phyloP scores from a whole-genome alignment of 768 basidiomycete genomes.

The Mrakia gelida region DNA sequence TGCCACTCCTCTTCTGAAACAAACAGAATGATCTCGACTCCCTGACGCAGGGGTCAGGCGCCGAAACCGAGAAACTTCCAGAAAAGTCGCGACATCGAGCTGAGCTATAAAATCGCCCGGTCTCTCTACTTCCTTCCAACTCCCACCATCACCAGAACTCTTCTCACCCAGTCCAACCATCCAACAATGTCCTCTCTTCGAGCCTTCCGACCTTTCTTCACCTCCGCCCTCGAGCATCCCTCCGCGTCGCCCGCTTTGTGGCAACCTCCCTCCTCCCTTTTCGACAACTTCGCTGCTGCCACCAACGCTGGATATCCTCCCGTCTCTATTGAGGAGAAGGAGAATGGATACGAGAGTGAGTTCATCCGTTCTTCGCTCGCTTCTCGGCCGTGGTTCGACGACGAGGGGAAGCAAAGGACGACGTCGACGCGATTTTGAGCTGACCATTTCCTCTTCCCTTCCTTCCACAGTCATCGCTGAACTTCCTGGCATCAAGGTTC shows the following conservation, averaged over 20 bases:
- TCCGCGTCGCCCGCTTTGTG: neutral
- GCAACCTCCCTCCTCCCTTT: neutral
- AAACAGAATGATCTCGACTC: too few species aligned
- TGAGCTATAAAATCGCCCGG: too few species aligned
- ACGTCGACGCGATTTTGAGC: neutral
- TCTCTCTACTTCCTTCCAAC: too few species aligned
- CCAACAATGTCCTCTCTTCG: constrained; percentile 8
- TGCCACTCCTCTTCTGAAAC: too few species aligned
- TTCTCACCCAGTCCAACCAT: too few species aligned
- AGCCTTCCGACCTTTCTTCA: constrained; percentile 8
- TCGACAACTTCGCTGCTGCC: constrained; percentile 3
- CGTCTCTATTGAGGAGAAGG: constrained; percentile 24
- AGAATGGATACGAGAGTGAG: constrained; percentile 17
- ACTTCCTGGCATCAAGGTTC: neutral
- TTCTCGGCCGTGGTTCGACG: neutral
- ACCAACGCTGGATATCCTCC: neutral
- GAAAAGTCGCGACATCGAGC: too few species aligned
- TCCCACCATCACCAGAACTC: too few species aligned
- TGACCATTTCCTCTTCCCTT: neutral
- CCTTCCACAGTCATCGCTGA: neutral
- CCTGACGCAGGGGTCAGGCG: too few species aligned
- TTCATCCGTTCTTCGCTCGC: neutral
- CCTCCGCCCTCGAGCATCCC: neutral
- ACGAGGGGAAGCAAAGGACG: too few species aligned
- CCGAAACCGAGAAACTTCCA: too few species aligned